Evolutionary conservation across 768 basidiomycete species (phyloP).

Genomic region (Antrodiella citrinella): DNA sequence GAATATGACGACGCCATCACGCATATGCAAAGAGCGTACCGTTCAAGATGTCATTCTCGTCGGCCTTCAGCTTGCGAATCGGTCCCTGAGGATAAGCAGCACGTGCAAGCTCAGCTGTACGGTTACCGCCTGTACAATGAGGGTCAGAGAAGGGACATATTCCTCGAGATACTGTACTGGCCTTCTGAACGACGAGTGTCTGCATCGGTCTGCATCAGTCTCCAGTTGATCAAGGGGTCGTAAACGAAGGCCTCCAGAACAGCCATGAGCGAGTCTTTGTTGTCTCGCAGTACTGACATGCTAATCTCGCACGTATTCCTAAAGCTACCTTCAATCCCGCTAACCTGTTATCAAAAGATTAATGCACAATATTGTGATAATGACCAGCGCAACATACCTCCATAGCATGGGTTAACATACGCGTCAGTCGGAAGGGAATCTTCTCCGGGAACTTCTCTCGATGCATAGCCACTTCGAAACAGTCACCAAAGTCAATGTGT

Average conservation of each 20-base stretch:
- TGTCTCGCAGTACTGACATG: conserved; percentile 92
- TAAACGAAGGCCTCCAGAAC: conserved; percentile 98
- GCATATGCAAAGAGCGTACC: conserved; percentile 53
- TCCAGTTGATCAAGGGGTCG: conserved; percentile 97
- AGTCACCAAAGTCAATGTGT: conserved; percentile 97
- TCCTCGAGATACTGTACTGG: conserved; percentile 19
- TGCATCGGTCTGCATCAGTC: conserved; percentile 79
- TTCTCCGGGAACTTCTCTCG: conserved; percentile 99
- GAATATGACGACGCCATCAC: too few species aligned
- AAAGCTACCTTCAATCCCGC: conserved; percentile 97
- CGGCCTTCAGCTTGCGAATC: conserved; percentile 74
- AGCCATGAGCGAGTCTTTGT: conserved; percentile 97
- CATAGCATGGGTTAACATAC: conserved; percentile 99
- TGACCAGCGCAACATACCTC: conserved; percentile 60
- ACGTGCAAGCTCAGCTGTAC: too few species aligned
- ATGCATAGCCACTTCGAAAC: conserved; percentile 97
- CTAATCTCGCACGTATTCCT: conserved; percentile 92
- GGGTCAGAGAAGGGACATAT: too few species aligned
- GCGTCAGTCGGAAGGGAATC: conserved; percentile 94
- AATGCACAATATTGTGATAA: neutral
- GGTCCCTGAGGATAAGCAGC: conserved; percentile 75
- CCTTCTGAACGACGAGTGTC: conserved; percentile 67
- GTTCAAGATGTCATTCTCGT: conserved; percentile 91
- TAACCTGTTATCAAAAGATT: conserved; percentile 51
- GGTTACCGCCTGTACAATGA: too few species aligned